Evolutionary conservation across 768 basidiomycete species (phyloP).

Genomic region (Terana coerulea): DNA sequence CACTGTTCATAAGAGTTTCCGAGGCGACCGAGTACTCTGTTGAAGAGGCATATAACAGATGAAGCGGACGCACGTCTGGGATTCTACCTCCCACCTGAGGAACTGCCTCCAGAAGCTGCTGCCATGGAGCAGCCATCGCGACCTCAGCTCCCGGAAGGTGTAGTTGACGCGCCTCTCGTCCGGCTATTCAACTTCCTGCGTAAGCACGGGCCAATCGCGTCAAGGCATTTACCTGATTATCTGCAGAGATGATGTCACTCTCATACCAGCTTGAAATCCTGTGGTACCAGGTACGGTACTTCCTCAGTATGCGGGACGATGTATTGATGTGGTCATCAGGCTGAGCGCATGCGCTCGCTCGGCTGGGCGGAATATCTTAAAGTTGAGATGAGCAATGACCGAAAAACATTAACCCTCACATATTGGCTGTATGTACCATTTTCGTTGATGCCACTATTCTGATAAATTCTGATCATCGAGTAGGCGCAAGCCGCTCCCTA

Average conservation of each 20-base stretch:
- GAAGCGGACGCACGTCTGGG: constrained; percentile 70
- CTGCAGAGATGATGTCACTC: constrained; percentile 82
- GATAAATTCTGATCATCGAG: constrained; percentile 8
- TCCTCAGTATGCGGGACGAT: background rate
- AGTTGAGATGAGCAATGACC: constrained; percentile 64
- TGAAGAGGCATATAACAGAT: constrained; percentile 65
- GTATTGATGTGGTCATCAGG: constrained; percentile 32
- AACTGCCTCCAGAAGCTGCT: constrained; percentile 37
- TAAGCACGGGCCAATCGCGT: constrained; percentile 36
- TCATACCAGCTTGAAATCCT: constrained; percentile 91
- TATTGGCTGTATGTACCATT: constrained; percentile 75
- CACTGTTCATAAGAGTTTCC: constrained; percentile 65
- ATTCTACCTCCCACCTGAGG: constrained; percentile 52
- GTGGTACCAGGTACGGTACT: constrained; percentile 58
- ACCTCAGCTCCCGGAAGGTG: constrained; percentile 52
- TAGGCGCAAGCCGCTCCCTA: constrained; percentile 38
- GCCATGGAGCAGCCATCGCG: constrained; percentile 37
- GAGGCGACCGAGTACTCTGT: constrained; percentile 54
- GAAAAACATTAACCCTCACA: constrained; percentile 65
- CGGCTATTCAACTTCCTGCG: constrained; percentile 87
- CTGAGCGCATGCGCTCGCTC: constrained; percentile 70
- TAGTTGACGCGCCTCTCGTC: constrained; percentile 79
- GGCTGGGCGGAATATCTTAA: constrained; percentile 82
- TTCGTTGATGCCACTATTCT: background rate
- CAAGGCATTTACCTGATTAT: background rate